Base-by-base conservation (phyloP, 1,284 basidiomycete genomes). In the Takashimella tepidaria region DNA sequence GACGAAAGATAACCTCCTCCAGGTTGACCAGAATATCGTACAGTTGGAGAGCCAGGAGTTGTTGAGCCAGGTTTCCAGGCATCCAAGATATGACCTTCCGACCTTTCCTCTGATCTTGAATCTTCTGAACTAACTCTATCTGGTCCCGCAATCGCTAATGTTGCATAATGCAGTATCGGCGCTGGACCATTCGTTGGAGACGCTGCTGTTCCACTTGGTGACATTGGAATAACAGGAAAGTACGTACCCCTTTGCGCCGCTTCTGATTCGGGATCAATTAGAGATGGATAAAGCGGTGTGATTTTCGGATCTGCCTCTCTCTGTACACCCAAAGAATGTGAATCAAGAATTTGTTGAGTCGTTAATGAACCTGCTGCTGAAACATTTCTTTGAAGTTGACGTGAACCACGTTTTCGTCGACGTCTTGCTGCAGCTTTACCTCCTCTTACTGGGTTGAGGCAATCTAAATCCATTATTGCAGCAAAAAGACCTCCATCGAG, bases 401-500 rank as follows among this genome's bases (percentile, higher is more conserved):
- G 61, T 23, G 70, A 69, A 49, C 69, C 67, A n/a, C 63, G 58
- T 54, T 73, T 71, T 13, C 66, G 49, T 26, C 74, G 68, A 46
- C 79, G 76, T 55, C 80, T 77, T 44, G 82, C 81, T 13, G 81
- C 73, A 1, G 86, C 84, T 55, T 72, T 72, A n/a, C 85, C 88
- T 62, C 85, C 89, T 10, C 87, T 86, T 8, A 88, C 73, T 20
- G 87, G 77, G 26, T 85, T 83, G 54, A 88, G 81, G 5, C 74
- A 72, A 49, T 73, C 73, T 41, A 75, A 66, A 53, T 76, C 74
- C 50, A 72, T 66, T 45, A 78, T 65, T 5, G 85, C 88, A 23
- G 91, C 92, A n/a, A 92, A 76, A 26, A 96, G 79, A 21, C 92
- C 92, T 47, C 84, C 86, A 63, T 93, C 89, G 40, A 88, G 82